phyloP scores from a whole-genome alignment of 805 yeast species.

The Komagataella pastoris region DNA sequence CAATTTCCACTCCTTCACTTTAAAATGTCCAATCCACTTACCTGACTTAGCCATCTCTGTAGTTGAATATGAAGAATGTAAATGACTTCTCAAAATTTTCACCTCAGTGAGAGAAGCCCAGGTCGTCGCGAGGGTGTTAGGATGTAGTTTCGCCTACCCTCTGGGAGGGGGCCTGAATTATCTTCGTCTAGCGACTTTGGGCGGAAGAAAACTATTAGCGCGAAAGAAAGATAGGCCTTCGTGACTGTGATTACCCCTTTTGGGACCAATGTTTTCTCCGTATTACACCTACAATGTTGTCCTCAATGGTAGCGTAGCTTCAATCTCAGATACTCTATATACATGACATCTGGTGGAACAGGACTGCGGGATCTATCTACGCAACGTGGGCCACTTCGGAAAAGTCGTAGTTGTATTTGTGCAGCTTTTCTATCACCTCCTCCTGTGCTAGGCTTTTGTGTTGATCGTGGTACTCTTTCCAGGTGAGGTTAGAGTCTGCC shows the following conservation, averaged over 20 bases:
- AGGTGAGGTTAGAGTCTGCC: slow-evolving; percentile 24
- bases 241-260: background rate
- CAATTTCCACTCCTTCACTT: background rate
- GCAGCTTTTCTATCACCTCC: slow-evolving; percentile 37
- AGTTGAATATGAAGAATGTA: slow-evolving; percentile 3
- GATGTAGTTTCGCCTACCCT: background rate
- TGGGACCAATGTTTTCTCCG: background rate
- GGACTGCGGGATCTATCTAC: background rate
- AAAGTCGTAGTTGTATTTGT: slow-evolving; percentile 16
- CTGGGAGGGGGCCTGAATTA: no score
- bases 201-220: no score
- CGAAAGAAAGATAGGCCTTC: no score
- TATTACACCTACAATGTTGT: background rate
- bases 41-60: slow-evolving; percentile 50
- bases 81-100: background rate
- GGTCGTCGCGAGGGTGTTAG: background rate
- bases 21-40: slow-evolving; percentile 22
- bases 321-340: background rate
- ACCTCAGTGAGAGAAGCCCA: background rate
- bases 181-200: no score
- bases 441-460: slow-evolving; percentile 30
- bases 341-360: background rate
- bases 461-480: slow-evolving; percentile 30
- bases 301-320: no score
- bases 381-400: slow-evolving; percentile 1